Base-by-base conservation (phyloP, 306 rosid species). In the Rosa multiflora region DNA sequence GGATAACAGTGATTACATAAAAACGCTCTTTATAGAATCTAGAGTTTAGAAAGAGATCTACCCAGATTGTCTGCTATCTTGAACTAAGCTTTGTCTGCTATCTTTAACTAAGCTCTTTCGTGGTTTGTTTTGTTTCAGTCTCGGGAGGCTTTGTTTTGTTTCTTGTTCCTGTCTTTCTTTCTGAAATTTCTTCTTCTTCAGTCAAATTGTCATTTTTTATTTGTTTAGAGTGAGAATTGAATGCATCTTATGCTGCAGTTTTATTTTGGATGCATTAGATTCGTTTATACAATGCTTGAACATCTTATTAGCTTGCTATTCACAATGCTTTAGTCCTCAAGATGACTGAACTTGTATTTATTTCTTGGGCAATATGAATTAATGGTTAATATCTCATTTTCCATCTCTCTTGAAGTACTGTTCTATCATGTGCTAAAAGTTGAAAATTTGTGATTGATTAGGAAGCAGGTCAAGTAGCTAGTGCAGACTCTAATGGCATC, bases 401-500 rank as follows among this genome's bases (percentile, higher is more conserved):
- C 12, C 29, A 55, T 55, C 23, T n/a, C 37, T 61, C 37, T 61
- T 61, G 66, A 61, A 23, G 67, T 39, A 18, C 6, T 18, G 46
- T 29, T 39, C 52, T 63, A 74, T 78, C 77, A 76, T 67, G 43
- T 85, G 75, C 76, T 86, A 77, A 88, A 78, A 48, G 43, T 72
- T 85, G 84, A 76, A 77, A 29, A 61, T 81, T 74, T 85, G 72
- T 83, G 77, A 61, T 80, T 85, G 81, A 74, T 26, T 88, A 86
- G 90, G 88, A 80, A 76, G 59, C 83, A 56, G 82, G 61, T 63
- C 86, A 71, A 74, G 85, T 75, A 66, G 78, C 83, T 76, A 81
- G 90, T 81, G 79, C 77, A 73, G 88, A 86, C 70, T 71, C 49
- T 64, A 86, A 87, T 67, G 87, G 79, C 72, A 78, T 78, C 84